Base-by-base conservation (phyloP, 78 protist species). In the Polysphondylium violaceum region DNA sequence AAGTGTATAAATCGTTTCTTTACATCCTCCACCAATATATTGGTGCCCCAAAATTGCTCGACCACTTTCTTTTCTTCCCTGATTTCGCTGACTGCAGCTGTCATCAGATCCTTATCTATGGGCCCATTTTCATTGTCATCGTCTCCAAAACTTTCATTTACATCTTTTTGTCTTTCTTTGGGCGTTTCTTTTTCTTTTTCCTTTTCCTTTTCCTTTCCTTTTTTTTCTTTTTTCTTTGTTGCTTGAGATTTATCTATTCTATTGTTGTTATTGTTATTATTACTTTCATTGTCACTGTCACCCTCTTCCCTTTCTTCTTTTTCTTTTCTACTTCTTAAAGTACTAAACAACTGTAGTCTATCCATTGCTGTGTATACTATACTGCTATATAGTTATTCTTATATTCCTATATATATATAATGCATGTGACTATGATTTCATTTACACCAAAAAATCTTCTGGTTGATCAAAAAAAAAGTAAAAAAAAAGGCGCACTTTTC, bases 31-130 rank as follows among this genome's bases (percentile, higher is more conserved):
- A 69, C 78, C 5, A 43, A 56, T 0, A 69, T 59, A 41, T 41
- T 55, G 25, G 90, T 83, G 31, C 90, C 90, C 90, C 76, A 83
- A 68, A 83, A 71, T 25, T n/a, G n/a, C n/a, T n/a, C n/a, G n/a
- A n/a, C n/a, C n/a, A 47, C 41, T 4, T 31, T 38, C 31, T 21
- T 12, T 31, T 8, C 21, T 31, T 33, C 3, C 2, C 11, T 64
- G 2, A 25, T 35, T 36, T 64, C 51, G 4, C 19, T 36, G 27
- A n/a, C 27, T 36, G 31, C 50, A 0, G 9, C 72, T 36, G 25
- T 21, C 21, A 19, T 21, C 38, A 64, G 17, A 25, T 64, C 38
- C 19, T 29, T 55, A 55, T 36, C n/a, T n/a, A n/a, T n/a, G n/a
- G n/a, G n/a, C n/a, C n/a, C n/a, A n/a, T n/a, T n/a, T n/a, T n/a